These are phyloP conservation scores for Leishmania guyanensis DNA, from an alignment of 208 protist genomes.

Conservation along the genomic window DNA sequence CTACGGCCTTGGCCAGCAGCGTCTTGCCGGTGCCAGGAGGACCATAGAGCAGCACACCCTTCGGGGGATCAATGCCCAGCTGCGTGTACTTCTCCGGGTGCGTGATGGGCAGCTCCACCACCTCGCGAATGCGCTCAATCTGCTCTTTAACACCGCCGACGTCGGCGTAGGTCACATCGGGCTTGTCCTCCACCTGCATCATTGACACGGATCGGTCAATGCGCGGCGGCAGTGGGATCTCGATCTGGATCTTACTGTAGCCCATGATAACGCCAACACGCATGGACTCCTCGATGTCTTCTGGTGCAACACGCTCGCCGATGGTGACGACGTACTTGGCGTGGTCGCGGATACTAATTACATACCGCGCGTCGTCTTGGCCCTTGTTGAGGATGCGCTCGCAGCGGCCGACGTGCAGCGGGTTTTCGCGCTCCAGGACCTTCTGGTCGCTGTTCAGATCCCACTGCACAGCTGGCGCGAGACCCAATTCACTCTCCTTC, in stretches of 20 bases:
- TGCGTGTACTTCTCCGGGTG: conserved; percentile 99
- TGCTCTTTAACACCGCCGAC: conserved; percentile 99
- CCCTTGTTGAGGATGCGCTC: conserved; percentile 98
- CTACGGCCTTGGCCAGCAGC: conserved; percentile 98
- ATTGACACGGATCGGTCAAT: conserved; percentile 99
- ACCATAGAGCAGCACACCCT: conserved; percentile 99
- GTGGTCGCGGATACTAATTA: conserved; percentile 98
- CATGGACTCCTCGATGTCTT: conserved; percentile 99
- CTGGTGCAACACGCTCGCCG: conserved; percentile 97
- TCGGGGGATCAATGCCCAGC: conserved; percentile 99
- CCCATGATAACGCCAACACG: conserved; percentile 98
- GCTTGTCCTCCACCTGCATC: conserved; percentile 99
- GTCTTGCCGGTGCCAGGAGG: conserved; percentile 99
- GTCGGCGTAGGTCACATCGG: conserved; percentile 99
- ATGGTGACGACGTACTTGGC: conserved; percentile 99
- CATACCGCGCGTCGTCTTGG: conserved; percentile 95
- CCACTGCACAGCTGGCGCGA: conserved; percentile 98
- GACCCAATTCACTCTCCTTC: conserved; percentile 99
- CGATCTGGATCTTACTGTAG: conserved; percentile 99
- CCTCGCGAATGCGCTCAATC: conserved; percentile 99
- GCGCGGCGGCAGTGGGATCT: conserved; percentile 99
- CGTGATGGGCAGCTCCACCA: conserved; percentile 99
- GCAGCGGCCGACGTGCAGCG: conserved; percentile 99
- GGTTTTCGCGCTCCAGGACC: conserved; percentile 96
- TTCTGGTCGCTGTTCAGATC: conserved; percentile 98